These are phyloP conservation scores for Mesembryanthemum crystallinum DNA, from an alignment of 148 eudicot genomes.

Conservation along the genomic window DNA sequence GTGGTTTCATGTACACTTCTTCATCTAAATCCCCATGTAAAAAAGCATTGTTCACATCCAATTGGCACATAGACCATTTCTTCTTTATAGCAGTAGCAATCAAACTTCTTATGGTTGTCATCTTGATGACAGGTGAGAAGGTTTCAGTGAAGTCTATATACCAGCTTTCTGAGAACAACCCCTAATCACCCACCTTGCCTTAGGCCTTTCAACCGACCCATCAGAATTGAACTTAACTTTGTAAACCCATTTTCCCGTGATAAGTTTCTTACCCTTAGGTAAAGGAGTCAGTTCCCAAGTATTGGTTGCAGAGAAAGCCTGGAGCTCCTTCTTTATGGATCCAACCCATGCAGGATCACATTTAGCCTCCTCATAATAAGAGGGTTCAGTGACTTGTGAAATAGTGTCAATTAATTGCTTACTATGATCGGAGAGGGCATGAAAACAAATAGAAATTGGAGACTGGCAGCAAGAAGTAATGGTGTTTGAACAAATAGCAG, in stretches of 20 bases:
- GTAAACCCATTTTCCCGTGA: too few relatives aligned
- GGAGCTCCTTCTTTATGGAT: background rate
- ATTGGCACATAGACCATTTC: background rate
- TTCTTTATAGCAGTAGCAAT: background rate
- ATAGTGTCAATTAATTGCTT: background rate
- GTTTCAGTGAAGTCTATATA: background rate
- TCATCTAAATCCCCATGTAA: background rate
- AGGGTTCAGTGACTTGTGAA: background rate
- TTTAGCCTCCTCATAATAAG: background rate
- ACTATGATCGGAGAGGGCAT: background rate
- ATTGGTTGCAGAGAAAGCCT: background rate
- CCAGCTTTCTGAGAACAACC: too few relatives aligned
- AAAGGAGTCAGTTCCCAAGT: background rate
- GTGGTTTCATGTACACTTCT: background rate
- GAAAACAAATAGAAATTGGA: background rate
- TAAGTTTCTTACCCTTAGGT: background rate
- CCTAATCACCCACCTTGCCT: too few relatives aligned
- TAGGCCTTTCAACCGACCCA: too few relatives aligned
- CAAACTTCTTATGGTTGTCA: background rate
- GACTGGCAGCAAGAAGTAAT: background rate
- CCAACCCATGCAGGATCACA: background rate
- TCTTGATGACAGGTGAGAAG: background rate
- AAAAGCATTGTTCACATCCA: constrained; percentile 2
- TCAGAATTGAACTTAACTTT: too few relatives aligned
- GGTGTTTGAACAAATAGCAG: background rate